phyloP scores from a whole-genome alignment of 2,329 filamentous ascomycete genomes.

The Davidsoniella virescens region DNA sequence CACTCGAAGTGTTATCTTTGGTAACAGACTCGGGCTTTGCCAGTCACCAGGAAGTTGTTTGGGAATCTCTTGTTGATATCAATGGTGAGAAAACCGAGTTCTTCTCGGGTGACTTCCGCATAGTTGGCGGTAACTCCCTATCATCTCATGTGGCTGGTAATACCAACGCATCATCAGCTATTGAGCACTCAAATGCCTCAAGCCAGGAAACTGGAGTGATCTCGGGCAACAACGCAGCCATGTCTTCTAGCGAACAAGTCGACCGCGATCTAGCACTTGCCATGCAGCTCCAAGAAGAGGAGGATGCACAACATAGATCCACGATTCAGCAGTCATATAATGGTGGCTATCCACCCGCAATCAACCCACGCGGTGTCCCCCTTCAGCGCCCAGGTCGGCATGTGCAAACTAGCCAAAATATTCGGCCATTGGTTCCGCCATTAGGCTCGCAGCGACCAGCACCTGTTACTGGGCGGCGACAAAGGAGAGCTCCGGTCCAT shows the following conservation, averaged over 20 bases:
- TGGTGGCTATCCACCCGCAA: background rate
- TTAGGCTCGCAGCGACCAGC: background rate
- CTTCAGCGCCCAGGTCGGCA: background rate
- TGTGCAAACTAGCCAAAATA: background rate
- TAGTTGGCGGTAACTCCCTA: conserved; percentile 44
- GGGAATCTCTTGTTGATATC: conserved; percentile 84
- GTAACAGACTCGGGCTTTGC: conserved; percentile 90
- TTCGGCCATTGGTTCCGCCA: too few species aligned
- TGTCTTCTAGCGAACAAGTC: conserved; percentile 53
- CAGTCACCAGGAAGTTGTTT: conserved; percentile 77
- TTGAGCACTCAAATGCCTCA: background rate
- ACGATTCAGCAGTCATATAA: background rate
- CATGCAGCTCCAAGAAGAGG: conserved; percentile 85
- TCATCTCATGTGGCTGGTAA: background rate
- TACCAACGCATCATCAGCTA: too few species aligned
- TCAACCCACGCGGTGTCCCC: conserved; percentile 10
- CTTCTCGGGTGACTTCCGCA: conserved; percentile 76
- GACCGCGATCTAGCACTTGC: conserved; percentile 79
- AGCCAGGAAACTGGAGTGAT: conserved; percentile 1
- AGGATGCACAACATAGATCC: conserved; percentile 50
- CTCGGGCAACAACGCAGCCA: conserved; percentile 22
- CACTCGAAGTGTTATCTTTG: conserved; percentile 58
- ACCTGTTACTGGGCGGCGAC: background rate
- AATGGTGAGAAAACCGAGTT: conserved; percentile 71
- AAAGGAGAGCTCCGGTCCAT: background rate